Evolutionary conservation across 1,139 yeast genomes (phyloP), one percentile per base, ranked within the genome.

Genomic region (Hemisphaericaspora xylanilytica): DNA sequence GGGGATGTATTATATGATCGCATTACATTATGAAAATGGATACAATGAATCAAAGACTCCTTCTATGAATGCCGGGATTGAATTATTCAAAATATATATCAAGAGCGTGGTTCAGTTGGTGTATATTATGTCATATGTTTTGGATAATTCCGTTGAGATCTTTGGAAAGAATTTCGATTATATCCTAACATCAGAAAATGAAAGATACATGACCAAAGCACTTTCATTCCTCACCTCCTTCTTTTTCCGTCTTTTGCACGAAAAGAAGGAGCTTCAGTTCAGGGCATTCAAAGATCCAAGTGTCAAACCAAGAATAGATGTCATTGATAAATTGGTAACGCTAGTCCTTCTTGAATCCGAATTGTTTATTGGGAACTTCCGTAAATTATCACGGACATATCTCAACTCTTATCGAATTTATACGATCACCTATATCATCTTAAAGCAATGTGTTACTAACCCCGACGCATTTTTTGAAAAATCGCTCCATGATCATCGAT

Each of bases 101-200:
- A 66, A 67, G 42, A 61, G 70, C 48, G 75, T 70, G 36, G 65
- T 70, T 12, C 76, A 70, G 46, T 56, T 70, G 45, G 70, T 70
- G 14, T 71, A 67, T 47, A 68, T 71, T 31, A 70, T 70, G 69
- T 64, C 73, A 5, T 69, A 65, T 49, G 73, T 64, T 5, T 58
- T 70, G 39, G 77, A 71, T 40, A 67, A 70, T 45, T 64, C 72
- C 12, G 73, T 65, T 7, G 68, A 66, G 43, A 52, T 70, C 20
- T 71, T 71, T 52, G 77, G 76, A 1, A 56, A 58, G 37, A 63
- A 65, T 41, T 71, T 57, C 42, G 77, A 71, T 47, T 70, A 54
- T 42, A 46, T 64, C 25, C 48, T 71, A 32, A 70, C 75, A 0
- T 60, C 75, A 3, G 48, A 52, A 3, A 68, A 65, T 47, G 77